Evolutionary conservation across 2,329 filamentous ascomycete species (phyloP), one percentile per base, ranked within the genome.

Genomic region (Seiridium unicorne): DNA sequence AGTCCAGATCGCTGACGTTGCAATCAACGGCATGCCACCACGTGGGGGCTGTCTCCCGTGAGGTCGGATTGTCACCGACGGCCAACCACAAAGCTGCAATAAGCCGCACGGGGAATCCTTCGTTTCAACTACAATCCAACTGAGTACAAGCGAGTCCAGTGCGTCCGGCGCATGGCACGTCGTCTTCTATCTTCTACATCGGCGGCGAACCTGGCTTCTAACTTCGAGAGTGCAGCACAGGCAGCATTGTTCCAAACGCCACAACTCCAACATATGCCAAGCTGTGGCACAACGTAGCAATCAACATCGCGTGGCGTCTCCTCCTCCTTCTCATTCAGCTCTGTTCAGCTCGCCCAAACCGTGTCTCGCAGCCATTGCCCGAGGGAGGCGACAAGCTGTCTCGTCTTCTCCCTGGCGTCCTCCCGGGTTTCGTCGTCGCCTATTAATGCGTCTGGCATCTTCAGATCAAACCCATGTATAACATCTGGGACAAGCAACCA

Each of bases 401-500:
- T 58, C 7, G 55, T 51, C 55, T 58, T 58, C 32, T 49, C 46
- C n/a, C 13, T 51, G 34, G 55, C 55, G 26, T 58, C 55, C 9
- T 58, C 46, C 9, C 44, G 18, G 8, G 55, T 58, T 10, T 34
- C 46, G 8, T 58, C 55, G 32, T 58, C 55, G 10, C 55, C 55
- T 31, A 44, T 32, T 44, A 58, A 42, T 10, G 55, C 44, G 26
- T 58, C 55, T 10, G 55, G 55, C 32, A 38, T 49, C n/a, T 46
- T 32, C 7, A 51, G 35, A 42, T 58, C 55, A n/a, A 58, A 58
- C 7, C 46, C 55, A 18, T 58, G 55, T 31, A 58, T 10, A 7
- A 42, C 46, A 36, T 58, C 55, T 8, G 55, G 55, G 10, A 58
- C 55, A 8, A 58, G 44, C 44, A 58, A 26, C 55, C 55, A 58